These are phyloP conservation scores for Aspergillus panamensis DNA, from an alignment of 495 filamentous ascomycete species.

Conservation along the genomic window DNA sequence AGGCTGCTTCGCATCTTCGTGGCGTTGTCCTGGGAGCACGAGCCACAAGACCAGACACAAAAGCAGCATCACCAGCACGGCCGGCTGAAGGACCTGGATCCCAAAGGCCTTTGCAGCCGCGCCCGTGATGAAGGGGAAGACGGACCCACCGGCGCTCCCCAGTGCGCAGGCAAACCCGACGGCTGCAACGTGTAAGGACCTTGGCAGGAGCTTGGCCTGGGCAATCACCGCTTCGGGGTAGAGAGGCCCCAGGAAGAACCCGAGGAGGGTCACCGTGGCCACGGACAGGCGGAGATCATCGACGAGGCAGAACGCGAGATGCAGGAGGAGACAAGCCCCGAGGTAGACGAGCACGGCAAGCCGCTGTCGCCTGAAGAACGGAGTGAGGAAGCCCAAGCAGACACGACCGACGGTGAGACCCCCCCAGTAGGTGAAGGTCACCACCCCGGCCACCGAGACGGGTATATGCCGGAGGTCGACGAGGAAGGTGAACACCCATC, in stretches of 20 bases:
- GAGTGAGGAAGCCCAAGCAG: conserved; percentile 58
- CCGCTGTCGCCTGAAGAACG: conserved; percentile 47
- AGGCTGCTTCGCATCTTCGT: not conserved
- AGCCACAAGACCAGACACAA: conserved; percentile 35
- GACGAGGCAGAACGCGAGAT: not conserved
- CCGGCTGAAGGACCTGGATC: conserved; percentile 74
- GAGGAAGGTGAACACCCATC: conserved; percentile 67
- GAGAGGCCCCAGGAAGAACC: conserved; percentile 65
- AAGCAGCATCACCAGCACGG: conserved; percentile 54
- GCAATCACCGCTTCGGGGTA: conserved; percentile 77
- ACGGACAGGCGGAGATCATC: conserved; percentile 28
- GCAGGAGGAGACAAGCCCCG: not conserved
- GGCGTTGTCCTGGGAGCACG: not conserved
- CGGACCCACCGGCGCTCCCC: conserved; percentile 71
- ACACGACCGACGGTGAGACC: conserved; percentile 60
- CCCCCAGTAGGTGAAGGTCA: conserved; percentile 62
- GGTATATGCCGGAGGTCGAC: conserved; percentile 51
- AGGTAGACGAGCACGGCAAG: not conserved
- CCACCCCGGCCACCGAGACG: conserved; percentile 58
- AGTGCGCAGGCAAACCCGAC: conserved; percentile 83
- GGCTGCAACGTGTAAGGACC: conserved; percentile 71
- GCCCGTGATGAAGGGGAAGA: conserved; percentile 83
- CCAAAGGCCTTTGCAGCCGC: conserved; percentile 77
- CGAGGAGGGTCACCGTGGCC: conserved; percentile 62
- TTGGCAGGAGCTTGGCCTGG: conserved; percentile 76